Conservation (phyloP, 352 stramenopile genomes). For the Pythium scleroteichum region DNA sequence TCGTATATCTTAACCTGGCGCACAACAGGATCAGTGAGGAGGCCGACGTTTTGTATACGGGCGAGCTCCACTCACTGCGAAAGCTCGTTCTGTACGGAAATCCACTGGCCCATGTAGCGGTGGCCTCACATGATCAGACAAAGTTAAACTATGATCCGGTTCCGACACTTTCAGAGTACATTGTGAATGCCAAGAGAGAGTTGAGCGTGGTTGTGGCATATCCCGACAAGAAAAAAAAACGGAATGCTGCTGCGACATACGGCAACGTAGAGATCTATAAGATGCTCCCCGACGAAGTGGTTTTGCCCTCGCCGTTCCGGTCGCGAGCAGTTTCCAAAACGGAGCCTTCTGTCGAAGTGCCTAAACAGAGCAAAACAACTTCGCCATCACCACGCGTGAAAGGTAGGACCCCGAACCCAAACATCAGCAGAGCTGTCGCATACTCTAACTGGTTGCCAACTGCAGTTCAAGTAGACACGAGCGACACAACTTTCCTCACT, state of each 20-base stretch:
- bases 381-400: conserved; percentile 3
- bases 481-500: conserved; percentile 76
- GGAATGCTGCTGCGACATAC: conserved; percentile 44
- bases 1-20: conserved; percentile 74
- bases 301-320: conserved; percentile 55
- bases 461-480: conserved; percentile 38
- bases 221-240: conserved; percentile 70
- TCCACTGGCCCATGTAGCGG: conserved; percentile 55
- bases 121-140: conserved; percentile 60
- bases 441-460: neutral
- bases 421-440: neutral
- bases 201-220: conserved; percentile 60
- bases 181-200: conserved; percentile 26
- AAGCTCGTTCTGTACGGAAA: conserved; percentile 82
- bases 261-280: conserved; percentile 85
- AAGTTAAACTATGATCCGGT: conserved; percentile 75
- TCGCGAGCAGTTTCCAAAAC: conserved; percentile 39
- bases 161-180: conserved; percentile 46
- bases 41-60: conserved; percentile 41
- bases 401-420: neutral
- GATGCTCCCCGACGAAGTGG: conserved; percentile 68
- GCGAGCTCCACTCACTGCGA: conserved; percentile 54
- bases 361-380: neutral
- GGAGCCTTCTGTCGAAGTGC: conserved; percentile 4
- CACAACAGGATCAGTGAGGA: conserved; percentile 70